Base-by-base conservation (phyloP, 495 filamentous ascomycete genomes). In the Penicillium samsonianum region DNA sequence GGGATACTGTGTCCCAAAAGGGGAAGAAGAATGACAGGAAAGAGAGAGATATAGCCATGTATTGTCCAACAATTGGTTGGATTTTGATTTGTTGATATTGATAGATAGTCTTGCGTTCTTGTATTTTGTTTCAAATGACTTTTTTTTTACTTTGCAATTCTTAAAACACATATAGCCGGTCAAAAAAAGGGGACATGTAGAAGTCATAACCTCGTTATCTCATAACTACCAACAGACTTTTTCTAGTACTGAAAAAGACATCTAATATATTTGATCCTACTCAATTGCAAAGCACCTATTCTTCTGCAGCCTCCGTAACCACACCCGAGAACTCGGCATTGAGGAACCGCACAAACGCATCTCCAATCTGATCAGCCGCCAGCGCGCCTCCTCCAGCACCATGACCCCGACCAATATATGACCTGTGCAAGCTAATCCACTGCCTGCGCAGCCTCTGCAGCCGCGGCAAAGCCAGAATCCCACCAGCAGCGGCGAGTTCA, bases 381-480 rank as follows among this genome's bases (percentile, higher is more conserved):
- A 78, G 58, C 1, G 61, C 61, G 11, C 70, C 71, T n/a, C 67
- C 65, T 16, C 53, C 60, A 20, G 58, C 53, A 22, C 65, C 67
- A 64, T 77, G 68, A 5, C 62, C 60, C 56, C 67, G 53, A 20
- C 67, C 70, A 28, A 74, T 63, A 61, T 75, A 76, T 8, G 61
- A 61, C 28, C 89, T 69, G 61, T 96, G 93, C 65, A 97, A 66
- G 38, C 80, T 80, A 55, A 96, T 91, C 78, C 92, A 98, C 65
- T 93, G 90, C 60, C 94, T 83, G 48, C 92, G 79, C 59, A 96
- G 64, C 52, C 94, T 73, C 73, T 97, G 94, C 68, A 98, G 68
- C 61, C 88, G 84, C 31, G 93, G 88, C 45, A 96, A 63, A 0
- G 85, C 82, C 8, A 90, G 66, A 42, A 83, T 78, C 9, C 79